Evolutionary conservation across 1,139 yeast species (phyloP).

Genomic region (Pichia sp.): DNA sequence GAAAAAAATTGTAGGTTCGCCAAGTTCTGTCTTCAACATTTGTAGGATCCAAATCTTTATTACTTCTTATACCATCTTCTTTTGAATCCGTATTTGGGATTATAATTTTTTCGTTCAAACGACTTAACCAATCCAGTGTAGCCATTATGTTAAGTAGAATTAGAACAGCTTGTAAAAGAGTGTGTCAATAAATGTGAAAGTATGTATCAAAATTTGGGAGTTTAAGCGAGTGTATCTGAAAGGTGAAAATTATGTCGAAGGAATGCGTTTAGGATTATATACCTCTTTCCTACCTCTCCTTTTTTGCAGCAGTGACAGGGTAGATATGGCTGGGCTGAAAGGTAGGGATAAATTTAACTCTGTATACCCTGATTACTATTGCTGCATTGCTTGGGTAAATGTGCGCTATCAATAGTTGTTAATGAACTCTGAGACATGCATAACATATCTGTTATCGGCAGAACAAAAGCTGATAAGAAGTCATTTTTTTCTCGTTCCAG

Average conservation of each 20-base stretch:
- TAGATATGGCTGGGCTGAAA: not conserved
- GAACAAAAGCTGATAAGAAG: not conserved
- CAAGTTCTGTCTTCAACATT: constrained; percentile 29
- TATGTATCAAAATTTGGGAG: too few species aligned
- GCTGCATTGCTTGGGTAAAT: not conserved
- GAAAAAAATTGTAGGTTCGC: constrained; percentile 25
- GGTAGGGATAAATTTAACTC: too few species aligned
- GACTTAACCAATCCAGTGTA: constrained; percentile 9
- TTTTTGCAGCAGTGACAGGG: not conserved
- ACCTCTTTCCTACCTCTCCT: not conserved
- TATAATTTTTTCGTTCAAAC: constrained; percentile 17
- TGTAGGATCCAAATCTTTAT: constrained; percentile 29
- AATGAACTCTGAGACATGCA: not conserved
- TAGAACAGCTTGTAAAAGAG: not conserved
- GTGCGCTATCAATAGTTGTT: not conserved
- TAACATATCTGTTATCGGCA: not conserved
- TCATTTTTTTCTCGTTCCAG: not conserved
- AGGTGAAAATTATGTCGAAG: not conserved
- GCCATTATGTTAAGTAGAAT: not conserved
- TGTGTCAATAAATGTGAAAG: not conserved
- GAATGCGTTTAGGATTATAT: not conserved
- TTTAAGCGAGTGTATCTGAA: not conserved
- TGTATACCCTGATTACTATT: not conserved
- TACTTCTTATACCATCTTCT: constrained; percentile 25
- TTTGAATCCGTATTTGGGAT: constrained; percentile 18